Evolutionary conservation across 1,284 basidiomycete species (phyloP).

Genomic region (Sporisorium sorghi): DNA sequence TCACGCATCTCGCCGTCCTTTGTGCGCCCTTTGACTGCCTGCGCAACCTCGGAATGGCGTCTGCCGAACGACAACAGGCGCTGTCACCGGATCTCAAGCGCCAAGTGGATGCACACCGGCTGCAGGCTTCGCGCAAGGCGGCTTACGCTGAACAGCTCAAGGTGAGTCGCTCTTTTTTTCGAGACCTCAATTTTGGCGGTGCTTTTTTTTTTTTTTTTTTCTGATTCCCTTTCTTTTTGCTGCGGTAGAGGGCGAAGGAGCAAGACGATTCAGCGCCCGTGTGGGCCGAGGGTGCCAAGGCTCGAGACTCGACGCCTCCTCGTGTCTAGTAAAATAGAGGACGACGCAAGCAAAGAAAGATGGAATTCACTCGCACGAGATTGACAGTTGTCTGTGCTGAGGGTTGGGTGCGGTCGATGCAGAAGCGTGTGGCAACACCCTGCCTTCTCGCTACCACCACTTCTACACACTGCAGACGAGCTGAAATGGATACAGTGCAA

Average conservation of each 20-base stretch:
- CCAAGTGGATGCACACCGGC: conserved; percentile 56
- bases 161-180: conserved; percentile 31
- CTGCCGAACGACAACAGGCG: conserved; percentile 13
- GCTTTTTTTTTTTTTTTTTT: not conserved
- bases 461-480: not conserved
- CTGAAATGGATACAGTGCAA: not conserved
- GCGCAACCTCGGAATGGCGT: not conserved
- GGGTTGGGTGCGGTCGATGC: not conserved
- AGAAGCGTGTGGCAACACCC: not conserved
- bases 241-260: conserved; percentile 43
- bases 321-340: conserved; percentile 26
- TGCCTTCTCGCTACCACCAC: not conserved
- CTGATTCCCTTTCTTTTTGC: not conserved
- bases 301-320: conserved; percentile 49
- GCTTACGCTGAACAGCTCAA: conserved; percentile 60
- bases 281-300: conserved; percentile 48
- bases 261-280: conserved; percentile 52
- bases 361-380: not conserved
- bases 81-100: conserved; percentile 62
- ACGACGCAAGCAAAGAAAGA: not conserved
- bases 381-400: not conserved
- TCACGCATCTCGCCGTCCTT: not conserved
- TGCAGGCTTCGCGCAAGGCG: conserved; percentile 51
- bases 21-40: not conserved
- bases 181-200: not conserved